These are phyloP conservation scores for Neurospora sp. DNA, from an alignment of 495 filamentous ascomycete species.

Conservation along the genomic window DNA sequence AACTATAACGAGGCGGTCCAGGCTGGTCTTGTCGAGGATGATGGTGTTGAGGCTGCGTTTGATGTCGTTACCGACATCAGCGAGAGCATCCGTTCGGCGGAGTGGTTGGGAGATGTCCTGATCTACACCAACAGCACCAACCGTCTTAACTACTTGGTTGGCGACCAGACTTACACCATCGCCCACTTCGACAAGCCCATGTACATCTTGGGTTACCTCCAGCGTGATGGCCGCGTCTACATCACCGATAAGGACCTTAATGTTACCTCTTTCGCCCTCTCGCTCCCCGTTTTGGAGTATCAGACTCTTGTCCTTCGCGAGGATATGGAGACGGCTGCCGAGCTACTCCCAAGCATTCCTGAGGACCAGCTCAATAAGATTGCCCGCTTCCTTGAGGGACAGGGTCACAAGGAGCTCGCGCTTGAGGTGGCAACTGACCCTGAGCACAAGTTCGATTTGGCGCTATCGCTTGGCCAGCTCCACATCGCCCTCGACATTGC, in stretches of 20 bases:
- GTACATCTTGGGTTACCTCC: constrained; percentile 93
- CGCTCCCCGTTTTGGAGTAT: constrained; percentile 91
- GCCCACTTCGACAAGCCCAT: constrained; percentile 91
- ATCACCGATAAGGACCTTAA: constrained; percentile 91
- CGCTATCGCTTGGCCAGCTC: constrained; percentile 72
- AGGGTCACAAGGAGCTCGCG: constrained; percentile 90
- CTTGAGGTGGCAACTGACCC: constrained; percentile 93
- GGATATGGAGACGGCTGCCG: constrained; percentile 87
- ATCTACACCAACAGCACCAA: constrained; percentile 97
- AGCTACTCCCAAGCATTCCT: constrained; percentile 73
- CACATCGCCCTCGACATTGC: constrained; percentile 80
- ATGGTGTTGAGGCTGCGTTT: constrained; percentile 95
- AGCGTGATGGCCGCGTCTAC: constrained; percentile 87
- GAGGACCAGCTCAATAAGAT: constrained; percentile 93
- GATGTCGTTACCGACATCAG: constrained; percentile 92
- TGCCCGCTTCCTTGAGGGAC: constrained; percentile 93
- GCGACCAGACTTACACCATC: constrained; percentile 97
- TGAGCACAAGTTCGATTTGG: constrained; percentile 94
- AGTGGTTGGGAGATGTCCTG: constrained; percentile 98
- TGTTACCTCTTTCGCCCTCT: constrained; percentile 82
- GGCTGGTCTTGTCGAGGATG: constrained; percentile 75
- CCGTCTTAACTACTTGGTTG: constrained; percentile 95
- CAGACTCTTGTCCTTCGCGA: constrained; percentile 91
- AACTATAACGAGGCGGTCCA: constrained; percentile 75
- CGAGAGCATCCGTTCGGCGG: constrained; percentile 87